Evolutionary conservation across 805 yeast species (phyloP).

Genomic region (Lachancea waltii): DNA sequence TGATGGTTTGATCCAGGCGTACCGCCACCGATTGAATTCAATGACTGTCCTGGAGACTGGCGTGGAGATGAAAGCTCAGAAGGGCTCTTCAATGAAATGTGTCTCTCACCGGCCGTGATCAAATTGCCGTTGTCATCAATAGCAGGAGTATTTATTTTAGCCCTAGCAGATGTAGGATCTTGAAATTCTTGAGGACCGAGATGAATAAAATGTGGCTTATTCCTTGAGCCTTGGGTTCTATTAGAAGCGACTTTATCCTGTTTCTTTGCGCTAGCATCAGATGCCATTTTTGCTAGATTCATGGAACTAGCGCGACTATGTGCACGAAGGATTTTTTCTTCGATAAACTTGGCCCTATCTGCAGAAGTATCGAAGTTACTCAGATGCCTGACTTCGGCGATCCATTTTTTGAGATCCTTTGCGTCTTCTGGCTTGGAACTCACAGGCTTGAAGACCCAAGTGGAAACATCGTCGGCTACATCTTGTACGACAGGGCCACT

Average conservation of each 20-base stretch:
- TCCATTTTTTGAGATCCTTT: conserved; percentile 47
- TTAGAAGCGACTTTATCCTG: neutral
- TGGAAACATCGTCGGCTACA: conserved; percentile 14
- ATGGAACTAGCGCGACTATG: conserved; percentile 11
- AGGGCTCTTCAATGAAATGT: conserved; percentile 10
- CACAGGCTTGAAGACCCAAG: conserved; percentile 26
- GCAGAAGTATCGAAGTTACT: conserved; percentile 41
- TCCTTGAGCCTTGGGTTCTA: neutral
- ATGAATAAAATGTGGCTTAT: conserved; percentile 26
- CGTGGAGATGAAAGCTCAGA: conserved; percentile 11
- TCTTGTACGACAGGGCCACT: conserved; percentile 10
- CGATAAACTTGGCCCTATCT: conserved; percentile 45
- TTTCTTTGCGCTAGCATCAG: conserved; percentile 5
- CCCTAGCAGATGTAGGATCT: conserved; percentile 13
- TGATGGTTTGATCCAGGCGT: conserved; percentile 1
- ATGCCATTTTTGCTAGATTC: conserved; percentile 5
- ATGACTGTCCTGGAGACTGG: conserved; percentile 4
- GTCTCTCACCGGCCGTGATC: conserved; percentile 28
- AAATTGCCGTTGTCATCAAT: conserved; percentile 35
- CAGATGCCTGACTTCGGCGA: conserved; percentile 47
- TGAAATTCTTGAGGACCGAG: conserved; percentile 12
- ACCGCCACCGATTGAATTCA: neutral
- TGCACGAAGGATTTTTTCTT: conserved; percentile 29
- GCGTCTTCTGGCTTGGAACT: conserved; percentile 37
- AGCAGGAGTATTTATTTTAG: conserved; percentile 32